Evolutionary conservation across 768 basidiomycete species (phyloP).

Genomic region (Kwoniella dejecticola): DNA sequence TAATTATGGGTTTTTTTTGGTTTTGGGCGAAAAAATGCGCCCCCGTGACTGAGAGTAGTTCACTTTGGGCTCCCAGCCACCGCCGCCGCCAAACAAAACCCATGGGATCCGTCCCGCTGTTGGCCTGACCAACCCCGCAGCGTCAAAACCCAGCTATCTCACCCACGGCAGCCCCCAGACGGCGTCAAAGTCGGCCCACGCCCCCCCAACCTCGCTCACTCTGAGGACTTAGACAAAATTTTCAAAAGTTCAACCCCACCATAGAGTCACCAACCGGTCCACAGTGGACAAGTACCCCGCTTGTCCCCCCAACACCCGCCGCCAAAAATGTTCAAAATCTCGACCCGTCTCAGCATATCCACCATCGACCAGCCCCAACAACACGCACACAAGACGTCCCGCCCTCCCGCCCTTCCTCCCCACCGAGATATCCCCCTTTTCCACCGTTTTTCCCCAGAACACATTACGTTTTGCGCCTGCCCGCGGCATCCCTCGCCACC

Average conservation of each 20-base stretch:
- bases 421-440: neutral
- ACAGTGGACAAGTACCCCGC: constrained; percentile 14
- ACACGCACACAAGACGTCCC: neutral
- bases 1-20: constrained; percentile 13
- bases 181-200: constrained; percentile 52
- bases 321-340: neutral
- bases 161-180: neutral
- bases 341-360: neutral
- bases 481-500: neutral
- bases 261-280: neutral
- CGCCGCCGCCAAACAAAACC: neutral
- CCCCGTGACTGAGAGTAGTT: constrained; percentile 8
- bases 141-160: neutral
- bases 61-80: neutral
- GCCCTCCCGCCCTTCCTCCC: neutral
- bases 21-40: constrained; percentile 17
- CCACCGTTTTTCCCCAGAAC: neutral
- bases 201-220: constrained; percentile 69
- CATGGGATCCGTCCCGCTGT: no score
- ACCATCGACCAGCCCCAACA: neutral
- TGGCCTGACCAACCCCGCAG: neutral
- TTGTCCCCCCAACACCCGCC: neutral
- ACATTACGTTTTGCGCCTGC: constrained; percentile 1
- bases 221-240: constrained; percentile 65
- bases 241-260: constrained; percentile 1